Base-by-base conservation (phyloP, 1,139 yeast species). In the Blastobotrys serpentis region DNA sequence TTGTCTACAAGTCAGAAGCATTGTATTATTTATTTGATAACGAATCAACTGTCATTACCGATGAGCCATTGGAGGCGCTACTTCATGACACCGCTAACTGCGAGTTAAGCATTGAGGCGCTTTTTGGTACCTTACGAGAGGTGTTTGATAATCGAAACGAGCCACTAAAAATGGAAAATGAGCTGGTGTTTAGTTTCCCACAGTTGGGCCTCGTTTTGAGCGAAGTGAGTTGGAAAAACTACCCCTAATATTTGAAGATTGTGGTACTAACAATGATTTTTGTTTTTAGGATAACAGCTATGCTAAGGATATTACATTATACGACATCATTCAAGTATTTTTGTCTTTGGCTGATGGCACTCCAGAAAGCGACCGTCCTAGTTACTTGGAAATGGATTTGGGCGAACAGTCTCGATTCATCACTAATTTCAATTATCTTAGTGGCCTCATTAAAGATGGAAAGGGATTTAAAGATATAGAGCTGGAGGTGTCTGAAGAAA, bases 221-320 rank as follows among this genome's bases (percentile, higher is more conserved):
- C 16, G 63, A 60, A 51, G 22, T 32, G 38, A 43, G 26, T 38
- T 18, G 4, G 19, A 36, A 34, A 18, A 10, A 10, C 10, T 16
- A 6, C 6, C 21, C 6, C 5, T 34, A 17, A 34, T 4, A 23
- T 7, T n/a, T 10, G 34, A 11, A 30, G 34, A 30, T 4, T 4
- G n/a, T 7, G n/a, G 10, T 23, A 11, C 7, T 11, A 14, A 6
- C 13, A 11, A 6, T 14, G 14, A 4, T 11, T 29, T 29, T 7
- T 11, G 7, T 29, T 19, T 14, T 8, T n/a, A 58, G 60, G 64
- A 60, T 38, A 58, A 60, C 50, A 50, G 52, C 23, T 58, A 54
- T 44, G 48, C 50, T 25, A 52, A 56, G 14, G 62, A 60, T 14
- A 50, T 60, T 25, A 50, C 60, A 3, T 29, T 60, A 8, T 50